Evolutionary conservation across 2,329 filamentous ascomycete genomes (phyloP), one percentile per base, ranked within the genome.

Genomic region (Colletotrichum liaoningense): DNA sequence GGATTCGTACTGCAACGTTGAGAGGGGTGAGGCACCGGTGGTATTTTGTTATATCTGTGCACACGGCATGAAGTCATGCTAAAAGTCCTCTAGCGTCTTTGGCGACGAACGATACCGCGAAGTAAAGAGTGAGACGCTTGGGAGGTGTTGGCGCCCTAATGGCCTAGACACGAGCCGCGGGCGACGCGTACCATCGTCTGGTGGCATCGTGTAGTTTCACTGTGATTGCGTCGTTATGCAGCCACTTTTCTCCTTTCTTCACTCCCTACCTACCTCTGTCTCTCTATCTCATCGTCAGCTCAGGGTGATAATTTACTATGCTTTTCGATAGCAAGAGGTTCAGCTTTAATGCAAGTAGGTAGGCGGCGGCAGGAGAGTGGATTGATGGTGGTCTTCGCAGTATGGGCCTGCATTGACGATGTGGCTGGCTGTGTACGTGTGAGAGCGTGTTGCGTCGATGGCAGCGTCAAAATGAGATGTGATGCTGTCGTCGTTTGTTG

Each of bases 191-290:
- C 46, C 19, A 12, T 14, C 26, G 7, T 19, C 9, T 4, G 54
- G 60, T 52, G 54, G n/a, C 38, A 38, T 65, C 60, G 26, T 46
- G 28, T 65, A 16, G 38, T 65, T 22, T 54, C 38, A 49, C 60
- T 16, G 60, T 64, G 33, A 28, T 64, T 57, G 54, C 62, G 60
- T 42, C 26, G 26, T 9, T 14, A 63, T 33, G 62, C 54, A 58
- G 54, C 42, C 28, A 52, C 9, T 56, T 26, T 5, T 56, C 30
- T 8, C 33, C 5, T 16, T 16, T 3, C 16, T 24, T 35, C 63
- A 11, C 35, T 11, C 42, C 19, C 58, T 38, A 19, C 11, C 24
- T 22, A n/a, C 22, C 22, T 14, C n/a, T n/a, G 11, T 55, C 52
- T 28, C n/a, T 22, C 28, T 49, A 4, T 12, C n/a, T 12, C 12